phyloP scores from a whole-genome alignment of 352 stramenopile genomes.

The Pythium volutum region DNA sequence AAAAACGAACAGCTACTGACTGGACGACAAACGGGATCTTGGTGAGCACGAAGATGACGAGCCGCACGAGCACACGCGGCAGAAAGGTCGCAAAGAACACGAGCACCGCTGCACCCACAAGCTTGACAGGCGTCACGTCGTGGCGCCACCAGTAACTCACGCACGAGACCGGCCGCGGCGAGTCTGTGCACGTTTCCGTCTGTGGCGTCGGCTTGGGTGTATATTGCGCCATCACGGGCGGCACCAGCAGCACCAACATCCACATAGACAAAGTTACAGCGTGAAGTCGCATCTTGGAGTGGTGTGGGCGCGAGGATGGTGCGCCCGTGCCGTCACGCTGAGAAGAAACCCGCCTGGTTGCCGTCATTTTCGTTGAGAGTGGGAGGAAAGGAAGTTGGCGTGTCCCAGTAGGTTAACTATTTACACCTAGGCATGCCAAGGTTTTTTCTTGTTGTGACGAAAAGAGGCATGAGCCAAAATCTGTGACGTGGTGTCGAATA shows the following conservation, averaged over 20 bases:
- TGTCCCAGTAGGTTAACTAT: not conserved
- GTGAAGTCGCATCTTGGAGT: not conserved
- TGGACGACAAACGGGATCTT: slow-evolving; percentile 84
- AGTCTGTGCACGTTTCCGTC: slow-evolving; percentile 7
- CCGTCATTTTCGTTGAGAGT: too few relatives aligned
- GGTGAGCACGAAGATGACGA: slow-evolving; percentile 84
- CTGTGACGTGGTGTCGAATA: not conserved
- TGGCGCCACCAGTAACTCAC: slow-evolving; percentile 52
- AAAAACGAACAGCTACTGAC: slow-evolving; percentile 32
- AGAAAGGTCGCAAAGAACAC: slow-evolving; percentile 88
- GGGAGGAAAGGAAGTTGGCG: not conserved
- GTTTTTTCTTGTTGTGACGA: too few relatives aligned
- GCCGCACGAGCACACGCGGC: slow-evolving; percentile 74
- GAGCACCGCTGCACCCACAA: slow-evolving; percentile 65
- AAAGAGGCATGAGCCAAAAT: not conserved
- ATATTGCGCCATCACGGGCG: slow-evolving; percentile 8
- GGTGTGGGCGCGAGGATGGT: not conserved
- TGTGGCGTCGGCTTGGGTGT: slow-evolving; percentile 3
- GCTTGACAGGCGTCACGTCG: slow-evolving; percentile 28
- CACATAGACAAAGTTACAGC: not conserved
- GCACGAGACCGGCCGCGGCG: slow-evolving; percentile 28
- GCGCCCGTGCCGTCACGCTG: not conserved
- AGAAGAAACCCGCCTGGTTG: not conserved
- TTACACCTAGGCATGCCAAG: not conserved
- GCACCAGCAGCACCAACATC: not conserved